Percentiles rank a stretch among this genome's conserved stretches.
Evolutionary conservation across 768 basidiomycete species (phyloP).

Genomic region (Sarcodon aspratus): DNA sequence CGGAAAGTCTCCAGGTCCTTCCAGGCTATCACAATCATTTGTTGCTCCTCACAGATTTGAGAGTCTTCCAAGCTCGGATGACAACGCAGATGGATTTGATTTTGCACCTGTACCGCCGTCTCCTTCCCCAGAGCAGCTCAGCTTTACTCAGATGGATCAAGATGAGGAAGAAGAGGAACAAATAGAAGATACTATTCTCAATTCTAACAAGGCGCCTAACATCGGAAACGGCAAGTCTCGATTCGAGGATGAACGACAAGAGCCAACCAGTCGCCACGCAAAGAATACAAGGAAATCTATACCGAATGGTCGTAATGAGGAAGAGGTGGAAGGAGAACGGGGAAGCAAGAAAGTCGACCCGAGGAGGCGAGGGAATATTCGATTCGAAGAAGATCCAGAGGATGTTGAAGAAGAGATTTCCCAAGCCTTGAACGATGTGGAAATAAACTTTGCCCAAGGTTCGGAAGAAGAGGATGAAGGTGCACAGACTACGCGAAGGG

Average conservation of each 20-base stretch:
- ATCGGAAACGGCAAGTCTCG: too few relatives aligned
- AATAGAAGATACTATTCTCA: slow-evolving; percentile 10
- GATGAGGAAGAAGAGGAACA: slow-evolving; percentile 35
- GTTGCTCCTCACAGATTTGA: neutral
- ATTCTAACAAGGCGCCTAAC: slow-evolving; percentile 5
- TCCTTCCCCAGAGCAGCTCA: slow-evolving; percentile 26
- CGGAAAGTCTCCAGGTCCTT: slow-evolving; percentile 4
- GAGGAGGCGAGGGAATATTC: neutral
- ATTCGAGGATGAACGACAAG: neutral
- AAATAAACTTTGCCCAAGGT: slow-evolving; percentile 5
- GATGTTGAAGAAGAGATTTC: slow-evolving; percentile 31
- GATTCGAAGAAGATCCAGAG: slow-evolving; percentile 18
- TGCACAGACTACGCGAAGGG: slow-evolving; percentile 9
- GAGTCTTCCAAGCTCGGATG: neutral
- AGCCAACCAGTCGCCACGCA: slow-evolving; percentile 2
- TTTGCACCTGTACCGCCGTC: slow-evolving; percentile 16
- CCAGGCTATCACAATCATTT: neutral
- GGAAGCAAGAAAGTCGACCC: neutral
- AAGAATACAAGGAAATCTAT: neutral
- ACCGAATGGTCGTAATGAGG: slow-evolving; percentile 12
- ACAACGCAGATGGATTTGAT: neutral
- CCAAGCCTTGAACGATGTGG: slow-evolving; percentile 20
- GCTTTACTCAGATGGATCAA: slow-evolving; percentile 37
- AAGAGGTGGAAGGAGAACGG: slow-evolving; percentile 9
- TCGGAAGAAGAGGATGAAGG: slow-evolving; percentile 21